phyloP scores from a whole-genome alignment of 306 rosid genomes.

The Casuarina cunninghamiana region DNA sequence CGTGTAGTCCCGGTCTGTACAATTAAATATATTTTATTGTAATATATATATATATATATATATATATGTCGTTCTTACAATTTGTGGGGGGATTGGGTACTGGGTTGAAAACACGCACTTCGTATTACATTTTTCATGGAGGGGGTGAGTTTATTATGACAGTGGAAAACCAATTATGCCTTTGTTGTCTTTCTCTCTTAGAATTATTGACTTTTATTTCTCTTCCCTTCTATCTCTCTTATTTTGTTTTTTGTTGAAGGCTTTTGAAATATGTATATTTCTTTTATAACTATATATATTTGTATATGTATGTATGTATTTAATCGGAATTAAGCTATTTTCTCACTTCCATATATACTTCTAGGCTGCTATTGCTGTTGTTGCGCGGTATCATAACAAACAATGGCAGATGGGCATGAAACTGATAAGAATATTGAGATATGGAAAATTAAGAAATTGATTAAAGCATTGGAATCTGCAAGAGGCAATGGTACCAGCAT shows the following conservation, averaged over 20 bases:
- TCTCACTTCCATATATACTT: neutral
- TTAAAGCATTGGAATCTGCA: constrained; percentile 14
- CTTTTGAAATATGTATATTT: neutral
- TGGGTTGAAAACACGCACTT: neutral
- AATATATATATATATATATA: neutral
- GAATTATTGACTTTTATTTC: neutral
- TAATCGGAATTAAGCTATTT: neutral
- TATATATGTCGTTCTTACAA: neutral
- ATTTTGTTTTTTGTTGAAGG: neutral
- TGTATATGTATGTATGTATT: neutral
- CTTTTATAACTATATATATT: no score
- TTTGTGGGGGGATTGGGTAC: neutral
- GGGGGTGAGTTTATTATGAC: neutral
- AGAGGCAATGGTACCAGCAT: constrained; percentile 18
- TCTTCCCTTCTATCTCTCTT: neutral
- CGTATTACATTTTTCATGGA: neutral
- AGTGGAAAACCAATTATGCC: neutral
- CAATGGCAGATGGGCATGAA: constrained; percentile 15
- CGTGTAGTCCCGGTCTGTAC: neutral
- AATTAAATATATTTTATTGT: neutral
- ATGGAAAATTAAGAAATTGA: constrained; percentile 14
- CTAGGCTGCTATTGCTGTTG: neutral
- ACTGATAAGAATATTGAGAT: constrained; percentile 12
- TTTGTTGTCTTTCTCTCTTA: neutral
- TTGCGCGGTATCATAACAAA: neutral